Conservation (phyloP, 345 rosid genomes). For the Euphorbia pulcherrima region DNA sequence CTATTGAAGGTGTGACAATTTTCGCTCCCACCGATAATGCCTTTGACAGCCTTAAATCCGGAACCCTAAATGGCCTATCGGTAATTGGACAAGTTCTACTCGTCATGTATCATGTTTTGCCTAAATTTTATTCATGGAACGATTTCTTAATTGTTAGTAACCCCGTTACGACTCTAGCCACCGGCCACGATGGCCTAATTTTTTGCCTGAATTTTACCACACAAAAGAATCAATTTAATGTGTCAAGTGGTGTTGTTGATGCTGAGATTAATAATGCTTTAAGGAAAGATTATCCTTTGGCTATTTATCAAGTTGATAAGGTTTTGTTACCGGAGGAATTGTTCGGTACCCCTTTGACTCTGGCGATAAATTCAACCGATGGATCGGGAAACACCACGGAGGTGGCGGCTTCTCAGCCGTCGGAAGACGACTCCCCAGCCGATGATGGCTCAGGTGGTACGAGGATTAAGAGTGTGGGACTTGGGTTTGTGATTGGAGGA, state of each 20-base stretch:
- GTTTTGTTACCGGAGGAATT: slow-evolving; percentile 66
- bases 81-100: slow-evolving; percentile 52
- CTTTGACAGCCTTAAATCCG: slow-evolving; percentile 58
- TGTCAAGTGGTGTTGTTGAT: slow-evolving; percentile 57
- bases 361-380: slow-evolving; percentile 16
- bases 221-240: slow-evolving; percentile 68
- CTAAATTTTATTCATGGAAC: slow-evolving; percentile 47
- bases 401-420: slow-evolving; percentile 33
- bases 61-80: slow-evolving; percentile 45
- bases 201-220: slow-evolving; percentile 67
- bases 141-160: slow-evolving; percentile 62
- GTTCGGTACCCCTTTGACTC: slow-evolving; percentile 45
- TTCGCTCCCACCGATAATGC: slow-evolving; percentile 88
- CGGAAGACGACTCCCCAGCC: no score
- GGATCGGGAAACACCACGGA: slow-evolving; percentile 21
- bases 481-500: slow-evolving; percentile 47
- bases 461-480: slow-evolving; percentile 26
- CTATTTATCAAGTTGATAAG: slow-evolving; percentile 71
- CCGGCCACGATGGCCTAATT: slow-evolving; percentile 36
- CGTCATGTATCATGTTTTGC: slow-evolving; percentile 51
- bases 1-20: slow-evolving; percentile 70
- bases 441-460: slow-evolving; percentile 25
- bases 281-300: slow-evolving; percentile 48
- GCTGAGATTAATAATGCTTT: slow-evolving; percentile 61
- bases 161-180: slow-evolving; percentile 68